Evolutionary conservation across 1,284 basidiomycete genomes (phyloP), one percentile per base, ranked within the genome.

Genomic region (Fistulinella cinereoalba): DNA sequence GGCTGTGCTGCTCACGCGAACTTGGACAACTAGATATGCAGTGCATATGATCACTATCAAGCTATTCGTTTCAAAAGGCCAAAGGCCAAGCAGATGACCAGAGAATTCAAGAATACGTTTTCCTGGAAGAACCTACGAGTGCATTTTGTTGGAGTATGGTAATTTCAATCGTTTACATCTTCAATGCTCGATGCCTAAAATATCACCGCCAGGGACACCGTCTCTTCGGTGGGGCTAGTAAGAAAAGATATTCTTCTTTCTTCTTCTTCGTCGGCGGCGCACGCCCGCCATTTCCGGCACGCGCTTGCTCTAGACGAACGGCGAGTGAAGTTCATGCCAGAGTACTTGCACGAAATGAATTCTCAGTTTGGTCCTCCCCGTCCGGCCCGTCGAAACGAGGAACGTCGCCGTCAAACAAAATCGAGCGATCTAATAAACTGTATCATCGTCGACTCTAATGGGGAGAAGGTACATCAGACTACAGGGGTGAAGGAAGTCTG

Each of bases 281-380:
- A 62, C 31, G 56, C 61, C n/a, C 60, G 60, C 13, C 53, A 57
- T 28, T 49, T 62, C 37, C 54, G 58, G 5, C 58, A 60, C 24
- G 60, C 55, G 3, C 52, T 60, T 10, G 58, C 58, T 13, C 47
- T 70, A 1, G 69, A 70, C 31, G 69, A 70, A 42, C 52, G 59
- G 24, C 65, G 69, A 2, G 67, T 67, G 19, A 67, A 67, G 41
- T 71, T 68, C 49, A 56, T 65, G 37, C 67, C 69, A 1, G 70
- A 71, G 43, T 64, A 65, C 27, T 54, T 50, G 28, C 52, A 43
- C 9, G 52, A 54, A 28, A 53, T 51, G 52, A 53, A 51, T 18
- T 50, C 52, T 36, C 34, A 36, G 13, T 13, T 15, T 4, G n/a
- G n/a, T n/a, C n/a, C n/a, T n/a, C n/a, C n/a, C n/a, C n/a, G n/a